Evolutionary conservation across 2,329 filamentous ascomycete genomes (phyloP), one percentile per base, ranked within the genome.

Genomic region (Pseudogymnoascus sp.): DNA sequence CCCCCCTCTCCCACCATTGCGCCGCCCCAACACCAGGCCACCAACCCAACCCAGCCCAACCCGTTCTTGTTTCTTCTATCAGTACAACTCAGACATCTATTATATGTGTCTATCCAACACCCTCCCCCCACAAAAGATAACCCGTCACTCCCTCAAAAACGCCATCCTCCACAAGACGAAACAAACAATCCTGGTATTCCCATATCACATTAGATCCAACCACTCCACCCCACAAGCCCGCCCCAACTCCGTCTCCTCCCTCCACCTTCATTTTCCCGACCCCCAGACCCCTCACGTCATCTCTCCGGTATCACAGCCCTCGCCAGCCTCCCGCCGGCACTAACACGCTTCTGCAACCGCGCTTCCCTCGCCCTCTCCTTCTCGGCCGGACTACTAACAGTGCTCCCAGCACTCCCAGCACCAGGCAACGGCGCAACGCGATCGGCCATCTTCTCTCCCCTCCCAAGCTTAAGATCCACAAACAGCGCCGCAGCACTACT

Each of bases 401-500:
- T 52, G 3, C 41, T 30, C 2, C 15, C 18, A n/a, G 33, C 33
- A n/a, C 33, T 13, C 13, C 33, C 33, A 4, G 61, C 72, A 74
- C 58, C 73, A 64, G 56, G 69, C 74, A 30, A 35, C n/a, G 23
- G 66, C 68, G 12, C n/a, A 57, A 57, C 15, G 15, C 48, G 48
- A 56, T 34, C 30, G 3, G 26, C n/a, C 30, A 57, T 3, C 55
- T 34, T 57, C 30, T 35, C 55, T 0, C 74, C 71, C 64, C 74
- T 71, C 63, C 80, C 75, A 61, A 80, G 76, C 71, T 85, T 96
- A 74, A 91, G 85, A 65, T 95, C 91, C 55, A 97, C 77, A 68
- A 96, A 99, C 33, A 88, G 73, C 68, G 89, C 86, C 2, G 94
- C 92, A 52, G 86, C 86, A 8, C 83, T 79, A 62, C 90, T 91